These are phyloP conservation scores for Oryza meyeriana DNA, from an alignment of 176 grass and related monocot genomes.

Conservation along the genomic window DNA sequence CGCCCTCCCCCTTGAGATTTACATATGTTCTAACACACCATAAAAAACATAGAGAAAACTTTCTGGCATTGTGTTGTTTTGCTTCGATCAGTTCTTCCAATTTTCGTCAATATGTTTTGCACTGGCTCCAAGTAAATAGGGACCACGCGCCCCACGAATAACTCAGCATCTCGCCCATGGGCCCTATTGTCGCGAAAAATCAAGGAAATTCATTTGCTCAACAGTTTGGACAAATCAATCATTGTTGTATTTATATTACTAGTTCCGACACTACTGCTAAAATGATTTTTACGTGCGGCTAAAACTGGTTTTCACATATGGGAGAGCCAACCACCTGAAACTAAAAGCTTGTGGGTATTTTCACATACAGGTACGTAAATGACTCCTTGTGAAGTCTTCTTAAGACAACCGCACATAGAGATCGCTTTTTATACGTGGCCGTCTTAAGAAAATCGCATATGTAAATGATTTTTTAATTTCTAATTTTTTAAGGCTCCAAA, in stretches of 20 bases:
- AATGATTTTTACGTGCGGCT: too few species aligned
- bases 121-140: background rate
- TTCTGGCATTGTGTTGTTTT: background rate
- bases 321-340: too few species aligned
- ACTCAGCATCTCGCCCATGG: slow-evolving; percentile 5
- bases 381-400: too few species aligned
- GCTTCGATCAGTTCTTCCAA: background rate
- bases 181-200: background rate
- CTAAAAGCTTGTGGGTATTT: too few species aligned
- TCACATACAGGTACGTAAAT: too few species aligned
- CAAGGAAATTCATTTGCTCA: background rate
- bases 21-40: background rate
- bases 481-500: too few species aligned
- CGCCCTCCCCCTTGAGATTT: background rate
- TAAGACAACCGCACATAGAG: too few species aligned
- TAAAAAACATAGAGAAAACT: background rate
- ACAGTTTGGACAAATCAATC: background rate
- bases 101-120: slow-evolving; percentile 25
- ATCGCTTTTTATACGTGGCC: too few species aligned
- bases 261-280: background rate
- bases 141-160: slow-evolving; percentile 39
- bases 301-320: too few species aligned
- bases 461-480: too few species aligned
- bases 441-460: too few species aligned
- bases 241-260: background rate